phyloP scores from a whole-genome alignment of 208 protist genomes.

The Leishmania guyanensis region DNA sequence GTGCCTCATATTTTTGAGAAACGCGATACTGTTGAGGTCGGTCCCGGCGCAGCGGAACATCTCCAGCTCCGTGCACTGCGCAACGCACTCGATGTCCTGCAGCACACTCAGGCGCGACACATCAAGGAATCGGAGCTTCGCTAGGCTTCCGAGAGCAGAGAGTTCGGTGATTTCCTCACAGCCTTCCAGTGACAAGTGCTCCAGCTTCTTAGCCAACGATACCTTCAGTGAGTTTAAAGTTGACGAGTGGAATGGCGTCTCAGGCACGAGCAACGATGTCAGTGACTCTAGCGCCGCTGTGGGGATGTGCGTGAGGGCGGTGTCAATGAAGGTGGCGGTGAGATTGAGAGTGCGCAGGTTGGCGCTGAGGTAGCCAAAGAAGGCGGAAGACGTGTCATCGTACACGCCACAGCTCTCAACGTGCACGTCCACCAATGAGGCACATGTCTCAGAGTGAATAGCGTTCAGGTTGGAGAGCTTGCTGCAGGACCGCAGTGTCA shows the following conservation, averaged over 20 bases:
- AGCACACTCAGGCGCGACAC: slow-evolving; percentile 56
- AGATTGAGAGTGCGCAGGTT: slow-evolving; percentile 63
- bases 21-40: slow-evolving; percentile 62
- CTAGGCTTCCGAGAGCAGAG: slow-evolving; percentile 51
- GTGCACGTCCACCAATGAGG: slow-evolving; percentile 60
- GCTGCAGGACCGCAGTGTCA: slow-evolving; percentile 68
- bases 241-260: slow-evolving; percentile 59
- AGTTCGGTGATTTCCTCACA: slow-evolving; percentile 56
- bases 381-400: slow-evolving; percentile 68
- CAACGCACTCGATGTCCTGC: slow-evolving; percentile 58
- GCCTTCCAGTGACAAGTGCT: slow-evolving; percentile 72
- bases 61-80: slow-evolving; percentile 59
- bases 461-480: slow-evolving; percentile 73
- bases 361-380: slow-evolving; percentile 54
- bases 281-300: slow-evolving; percentile 37
- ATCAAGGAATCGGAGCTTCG: slow-evolving; percentile 72
- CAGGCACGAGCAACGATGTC: slow-evolving; percentile 44
- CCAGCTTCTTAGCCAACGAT: slow-evolving; percentile 43
- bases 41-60: slow-evolving; percentile 71
- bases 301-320: slow-evolving; percentile 47
- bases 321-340: slow-evolving; percentile 60
- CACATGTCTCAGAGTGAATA: slow-evolving; percentile 59
- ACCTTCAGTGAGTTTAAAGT: slow-evolving; percentile 63
- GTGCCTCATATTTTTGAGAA: slow-evolving; percentile 47
- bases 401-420: slow-evolving; percentile 78